These are phyloP conservation scores for Bolboschoenus planiculmis DNA, from an alignment of 176 grass and related monocot genomes.

Conservation along the genomic window DNA sequence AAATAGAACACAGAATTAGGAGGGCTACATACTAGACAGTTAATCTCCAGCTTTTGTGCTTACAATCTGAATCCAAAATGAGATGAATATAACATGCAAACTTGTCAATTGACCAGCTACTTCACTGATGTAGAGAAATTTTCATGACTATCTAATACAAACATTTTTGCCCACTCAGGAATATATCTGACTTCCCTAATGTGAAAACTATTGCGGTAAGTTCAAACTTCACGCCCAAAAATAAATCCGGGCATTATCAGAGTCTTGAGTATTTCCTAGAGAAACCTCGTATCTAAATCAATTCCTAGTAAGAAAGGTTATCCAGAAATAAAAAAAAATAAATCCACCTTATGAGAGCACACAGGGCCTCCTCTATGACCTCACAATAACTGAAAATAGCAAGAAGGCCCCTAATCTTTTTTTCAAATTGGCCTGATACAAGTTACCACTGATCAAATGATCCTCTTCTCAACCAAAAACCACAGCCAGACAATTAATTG, in stretches of 20 bases:
- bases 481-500: background rate
- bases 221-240: background rate
- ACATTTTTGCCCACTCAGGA: background rate
- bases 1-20: background rate
- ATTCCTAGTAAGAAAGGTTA: background rate
- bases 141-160: background rate
- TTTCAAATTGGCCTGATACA: background rate
- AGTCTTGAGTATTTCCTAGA: background rate
- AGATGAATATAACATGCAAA: background rate
- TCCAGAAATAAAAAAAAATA: background rate
- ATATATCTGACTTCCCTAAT: background rate
- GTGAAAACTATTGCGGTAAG: background rate
- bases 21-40: background rate
- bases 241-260: background rate
- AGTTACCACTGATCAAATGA: background rate
- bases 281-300: background rate
- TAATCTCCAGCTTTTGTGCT: background rate
- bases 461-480: background rate
- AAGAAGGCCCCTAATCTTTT: background rate
- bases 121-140: background rate
- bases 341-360: background rate
- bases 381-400: background rate
- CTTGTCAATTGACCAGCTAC: background rate
- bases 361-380: background rate
- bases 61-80: background rate